Evolutionary conservation across 129 eudicot genomes (phyloP), one percentile per base, ranked within the genome.

Genomic region (Saposhnikovia divaricata): DNA sequence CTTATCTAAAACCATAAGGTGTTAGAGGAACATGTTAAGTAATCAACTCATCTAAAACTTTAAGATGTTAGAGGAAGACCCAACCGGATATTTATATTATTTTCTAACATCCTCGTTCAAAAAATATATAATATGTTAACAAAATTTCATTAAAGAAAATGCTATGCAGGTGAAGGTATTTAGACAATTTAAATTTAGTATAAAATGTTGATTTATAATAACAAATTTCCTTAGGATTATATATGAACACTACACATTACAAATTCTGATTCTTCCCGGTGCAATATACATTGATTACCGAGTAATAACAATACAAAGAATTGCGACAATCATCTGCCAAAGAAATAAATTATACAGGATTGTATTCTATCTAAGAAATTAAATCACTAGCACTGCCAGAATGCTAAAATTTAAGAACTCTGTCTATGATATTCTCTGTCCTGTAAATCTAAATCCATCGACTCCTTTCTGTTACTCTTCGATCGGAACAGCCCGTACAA

Each of bases 401-500:
- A 2, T 61, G 69, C 69, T 25, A 9, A 38, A 21, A 74, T 9
- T 76, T 42, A 77, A 48, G 42, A 72, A 25, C 84, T 89, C 18
- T 84, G 92, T 71, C 81, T 57, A n/a, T 86, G 61, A 73, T 80
- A 85, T 40, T 87, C 88, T 47, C 77, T 87, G 66, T 81, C 87
- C 3, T 51, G 28, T 43, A 72, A 28, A 75, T 90, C 94, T 19
- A 90, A 81, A 86, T 90, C 87, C 12, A 80, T 55, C 6, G 78
- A 15, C 39, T 89, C 88, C 77, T 84, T 88, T 72, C 87, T 91
- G 47, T 66, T 77, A 46, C 87, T 80, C 38, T 80, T 89, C 57
- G 81, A 40, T 57, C 86, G 87, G 31, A 91, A 48, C 2, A 85
- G 72, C 16, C 96, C 93, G 34, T 89, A 89, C 65, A 91, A 72